These are phyloP conservation scores for Colletotrichum sp. DNA, from an alignment of 2,329 filamentous ascomycete species.

Conservation along the genomic window DNA sequence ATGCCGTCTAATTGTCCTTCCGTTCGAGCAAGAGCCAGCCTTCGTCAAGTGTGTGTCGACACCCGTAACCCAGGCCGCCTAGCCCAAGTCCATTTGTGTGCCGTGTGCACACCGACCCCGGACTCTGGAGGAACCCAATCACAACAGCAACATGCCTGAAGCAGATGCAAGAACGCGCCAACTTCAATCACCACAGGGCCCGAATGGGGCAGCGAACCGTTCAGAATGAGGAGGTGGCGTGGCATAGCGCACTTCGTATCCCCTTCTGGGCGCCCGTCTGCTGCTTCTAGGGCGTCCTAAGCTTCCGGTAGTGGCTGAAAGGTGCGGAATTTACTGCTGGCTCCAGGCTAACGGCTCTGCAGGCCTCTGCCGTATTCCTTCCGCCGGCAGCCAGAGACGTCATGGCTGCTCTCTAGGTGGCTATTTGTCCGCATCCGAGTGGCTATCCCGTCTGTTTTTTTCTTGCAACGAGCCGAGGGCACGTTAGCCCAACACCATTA, in stretches of 20 bases:
- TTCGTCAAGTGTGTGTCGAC: neutral
- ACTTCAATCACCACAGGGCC: neutral
- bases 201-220: neutral
- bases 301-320: neutral
- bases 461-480: neutral
- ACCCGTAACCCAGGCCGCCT: neutral
- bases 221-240: neutral
- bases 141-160: neutral
- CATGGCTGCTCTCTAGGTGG: neutral
- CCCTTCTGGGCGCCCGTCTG: neutral
- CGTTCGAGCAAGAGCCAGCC: neutral
- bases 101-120: neutral
- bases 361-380: neutral
- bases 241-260: slow-evolving; percentile 1
- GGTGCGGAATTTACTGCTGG: neutral
- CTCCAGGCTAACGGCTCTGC: neutral
- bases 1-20: neutral
- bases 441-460: neutral
- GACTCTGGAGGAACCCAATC: neutral
- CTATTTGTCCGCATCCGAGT: neutral
- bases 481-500: neutral
- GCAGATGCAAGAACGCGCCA: neutral
- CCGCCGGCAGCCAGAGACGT: neutral
- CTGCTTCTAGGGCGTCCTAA: slow-evolving; percentile 2
- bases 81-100: neutral